Base-by-base conservation (phyloP, 2,329 filamentous ascomycete genomes). In the Coniochaeta sp. region DNA sequence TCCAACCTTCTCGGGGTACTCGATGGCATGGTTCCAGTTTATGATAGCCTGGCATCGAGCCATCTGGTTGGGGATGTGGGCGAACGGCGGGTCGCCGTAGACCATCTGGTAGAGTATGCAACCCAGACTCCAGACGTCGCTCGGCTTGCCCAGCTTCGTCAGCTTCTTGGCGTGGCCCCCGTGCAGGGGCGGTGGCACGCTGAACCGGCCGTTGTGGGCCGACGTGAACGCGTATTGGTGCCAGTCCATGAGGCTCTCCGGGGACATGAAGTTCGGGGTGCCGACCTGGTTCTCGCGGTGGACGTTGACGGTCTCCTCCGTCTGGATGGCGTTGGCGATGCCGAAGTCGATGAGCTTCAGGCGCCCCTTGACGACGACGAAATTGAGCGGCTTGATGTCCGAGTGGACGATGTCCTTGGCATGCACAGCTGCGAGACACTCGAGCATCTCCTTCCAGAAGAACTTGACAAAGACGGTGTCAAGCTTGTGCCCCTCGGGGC, bases 361-460 rank as follows among this genome's bases (percentile, higher is more conserved):
- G 28, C 89, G 85, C 26, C 95, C 95, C 70, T 92, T 87, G 19
- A 96, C 92, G 22, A 98, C 82, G 26, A 99, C 89, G 72, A 99
- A 99, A 72, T 99, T 99, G 68, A 93, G 93, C 0, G 95, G 95
- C 74, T 99, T 99, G 40, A 99, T 81, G 71, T 99, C 95, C 0
- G 92, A 96, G 75, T 99, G 95, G 3, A 99, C 95, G 64, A 99
- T 93, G 70, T 97, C 92, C 71, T 89, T 82, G 14, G 89, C 84
- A 71, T 99, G 95, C 1, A 99, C 92, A 0, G 93, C 86, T 66
- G 90, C 85, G 6, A 99, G 86, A 71, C 95, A 98, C 73, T 96
- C 92, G 19, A 99, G 87, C 95, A 99, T 99, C 76, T 99, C 95
- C 73, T 96, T 95, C 95, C 95, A 99, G 79, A 96, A 96, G 75